Percentiles rank a stretch among this genome's conserved stretches.
phyloP scores from a whole-genome alignment of 2,329 filamentous ascomycete species.

The Aureobasidium sp. region DNA sequence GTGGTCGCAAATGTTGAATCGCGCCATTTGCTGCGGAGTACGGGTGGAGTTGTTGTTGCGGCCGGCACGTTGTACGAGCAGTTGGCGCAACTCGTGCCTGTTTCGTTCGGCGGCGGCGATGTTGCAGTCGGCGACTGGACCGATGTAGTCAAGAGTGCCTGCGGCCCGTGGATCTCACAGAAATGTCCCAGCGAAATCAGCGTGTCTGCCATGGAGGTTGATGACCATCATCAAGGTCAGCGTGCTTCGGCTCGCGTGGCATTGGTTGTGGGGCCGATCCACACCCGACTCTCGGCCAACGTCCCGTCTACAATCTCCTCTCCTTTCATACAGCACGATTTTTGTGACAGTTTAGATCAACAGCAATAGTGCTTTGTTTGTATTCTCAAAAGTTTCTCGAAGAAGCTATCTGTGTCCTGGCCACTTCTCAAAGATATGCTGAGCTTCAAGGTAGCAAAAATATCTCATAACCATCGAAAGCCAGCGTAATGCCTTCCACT shows the following conservation, averaged over 20 bases:
- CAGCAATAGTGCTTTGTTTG: background rate
- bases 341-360: too few relatives aligned
- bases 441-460: background rate
- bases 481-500: too few relatives aligned
- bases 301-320: background rate
- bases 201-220: background rate
- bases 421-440: background rate
- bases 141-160: conserved; percentile 4
- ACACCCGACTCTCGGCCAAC: background rate
- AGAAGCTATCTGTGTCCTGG: too few relatives aligned
- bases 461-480: background rate
- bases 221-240: background rate
- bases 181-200: conserved; percentile 10
- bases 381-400: background rate
- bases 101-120: conserved; percentile 1
- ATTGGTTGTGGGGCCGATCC: background rate
- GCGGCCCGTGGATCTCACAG: conserved; percentile 13
- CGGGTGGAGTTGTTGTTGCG: conserved; percentile 7
- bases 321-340: background rate
- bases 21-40: background rate
- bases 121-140: conserved; percentile 1
- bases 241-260: conserved; percentile 1
- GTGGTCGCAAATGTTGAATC: conserved; percentile 1
- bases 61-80: conserved; percentile 12
- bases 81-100: conserved; percentile 10